These are phyloP conservation scores for Colletotrichum aenigma DNA, from an alignment of 2,329 filamentous ascomycete species.

Conservation along the genomic window DNA sequence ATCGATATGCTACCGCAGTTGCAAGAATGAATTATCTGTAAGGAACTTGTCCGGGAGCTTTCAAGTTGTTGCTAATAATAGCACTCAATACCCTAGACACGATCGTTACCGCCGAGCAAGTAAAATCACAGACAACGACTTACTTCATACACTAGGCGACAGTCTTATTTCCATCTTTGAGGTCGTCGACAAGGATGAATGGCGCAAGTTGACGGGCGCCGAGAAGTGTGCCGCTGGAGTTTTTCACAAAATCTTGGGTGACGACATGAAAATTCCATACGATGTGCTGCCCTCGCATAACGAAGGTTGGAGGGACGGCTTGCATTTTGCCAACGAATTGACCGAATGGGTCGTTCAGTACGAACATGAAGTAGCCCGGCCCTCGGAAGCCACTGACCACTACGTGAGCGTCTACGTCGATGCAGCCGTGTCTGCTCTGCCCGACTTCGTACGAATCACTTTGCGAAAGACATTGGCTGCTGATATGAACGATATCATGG, in stretches of 20 bases:
- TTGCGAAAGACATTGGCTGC: slow-evolving; percentile 15
- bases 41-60: background rate
- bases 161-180: slow-evolving; percentile 60
- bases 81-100: slow-evolving; percentile 37
- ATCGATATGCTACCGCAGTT: slow-evolving; percentile 53
- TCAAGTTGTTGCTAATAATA: background rate
- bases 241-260: slow-evolving; percentile 62
- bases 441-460: slow-evolving; percentile 3
- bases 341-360: slow-evolving; percentile 53
- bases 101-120: slow-evolving; percentile 59
- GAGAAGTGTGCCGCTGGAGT: slow-evolving; percentile 61
- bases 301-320: slow-evolving; percentile 50
- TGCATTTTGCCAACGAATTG: slow-evolving; percentile 57
- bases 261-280: slow-evolving; percentile 58
- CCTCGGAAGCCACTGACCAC: slow-evolving; percentile 39
- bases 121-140: slow-evolving; percentile 65
- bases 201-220: slow-evolving; percentile 57
- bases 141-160: slow-evolving; percentile 67
- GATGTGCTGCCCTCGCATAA: slow-evolving; percentile 42
- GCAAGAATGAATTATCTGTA: slow-evolving; percentile 67
- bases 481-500: slow-evolving; percentile 19
- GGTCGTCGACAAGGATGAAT: slow-evolving; percentile 61
- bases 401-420: slow-evolving; percentile 23
- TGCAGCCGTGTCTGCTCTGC: slow-evolving; percentile 36
- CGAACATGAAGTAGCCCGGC: slow-evolving; percentile 39